Evolutionary conservation across 306 rosid genomes (phyloP), one percentile per base, ranked within the genome.

Genomic region (Herpetospermum pedunculosum): DNA sequence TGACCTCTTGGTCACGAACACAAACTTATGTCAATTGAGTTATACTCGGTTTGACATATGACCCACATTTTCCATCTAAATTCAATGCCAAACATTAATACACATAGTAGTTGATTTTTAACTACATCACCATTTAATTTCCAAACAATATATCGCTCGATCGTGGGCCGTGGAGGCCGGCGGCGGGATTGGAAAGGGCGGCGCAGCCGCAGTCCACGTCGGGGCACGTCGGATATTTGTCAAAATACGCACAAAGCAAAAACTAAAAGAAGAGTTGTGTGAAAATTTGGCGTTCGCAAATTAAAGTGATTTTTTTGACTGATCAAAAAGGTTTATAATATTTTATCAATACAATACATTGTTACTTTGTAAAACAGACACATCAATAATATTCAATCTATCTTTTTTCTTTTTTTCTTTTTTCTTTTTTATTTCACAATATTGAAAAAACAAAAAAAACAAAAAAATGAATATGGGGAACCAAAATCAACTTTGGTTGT

Each of bases 171-270:
- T 48, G 54, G 54, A 48, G 23, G 29, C 46, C 50, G 49, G 30
- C 48, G 52, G 52, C 47, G n/a, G 34, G 25, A 11, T 13, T 23
- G 34, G 52, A 40, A 4, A 6, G 48, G 52, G 52, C 73, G 29
- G 73, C 73, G 73, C 73, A 68, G 53, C 72, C 73, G 35, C 34
- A 25, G 73, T 4, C 54, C 21, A 68, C 54, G 52, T 68, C 30
- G 37, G 72, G 3, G 71, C 44, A 18, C 49, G 30, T 64, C 48
- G 38, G 32, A 41, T 67, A 5, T 26, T 67, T 26, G 73, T 67
- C 52, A 41, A 67, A 67, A 23, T 67, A 3, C 53, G 1, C 47
- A 38, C 16, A 67, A 67, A 65, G 72, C 34, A 40, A 41, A 41
- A 67, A 2, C 10, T 15, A 30, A 57, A 60, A 7, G 15, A 29